Conservation (phyloP, 2,329 filamentous ascomycete genomes). For the Hirsutella thompsonii region DNA sequence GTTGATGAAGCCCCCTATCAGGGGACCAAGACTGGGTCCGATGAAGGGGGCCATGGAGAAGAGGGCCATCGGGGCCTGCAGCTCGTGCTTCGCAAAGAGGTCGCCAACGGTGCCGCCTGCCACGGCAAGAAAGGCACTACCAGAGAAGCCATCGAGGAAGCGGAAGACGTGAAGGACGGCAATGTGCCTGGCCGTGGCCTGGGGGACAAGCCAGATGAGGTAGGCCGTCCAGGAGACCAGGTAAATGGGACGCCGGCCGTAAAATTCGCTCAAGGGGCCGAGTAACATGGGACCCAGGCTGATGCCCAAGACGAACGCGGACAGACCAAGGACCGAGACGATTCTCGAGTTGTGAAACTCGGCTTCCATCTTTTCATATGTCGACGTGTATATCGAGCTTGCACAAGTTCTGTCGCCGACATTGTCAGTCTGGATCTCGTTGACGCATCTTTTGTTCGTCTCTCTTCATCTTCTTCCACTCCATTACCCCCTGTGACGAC, state of each 20-base stretch:
- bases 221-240: conserved; percentile 62
- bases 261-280: conserved; percentile 61
- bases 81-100: conserved; percentile 53
- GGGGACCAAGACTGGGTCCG: conserved; percentile 45
- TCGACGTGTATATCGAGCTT: conserved; percentile 80
- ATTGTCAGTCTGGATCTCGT: not conserved
- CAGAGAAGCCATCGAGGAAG: conserved; percentile 65
- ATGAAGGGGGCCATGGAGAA: conserved; percentile 56
- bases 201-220: conserved; percentile 68
- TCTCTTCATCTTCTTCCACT: not conserved
- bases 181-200: conserved; percentile 72
- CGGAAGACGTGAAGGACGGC: conserved; percentile 64
- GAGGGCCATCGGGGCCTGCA: conserved; percentile 74
- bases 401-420: conserved; percentile 52
- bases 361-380: conserved; percentile 61
- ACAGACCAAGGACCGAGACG: conserved; percentile 69
- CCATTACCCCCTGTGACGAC: not conserved
- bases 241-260: conserved; percentile 72
- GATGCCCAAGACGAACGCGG: conserved; percentile 68
- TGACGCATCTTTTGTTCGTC: too few species aligned
- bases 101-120: conserved; percentile 80
- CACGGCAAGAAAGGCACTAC: conserved; percentile 57
- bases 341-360: conserved; percentile 62
- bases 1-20: conserved; percentile 73
- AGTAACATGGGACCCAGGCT: conserved; percentile 50